Conservation (phyloP, 2,329 filamentous ascomycete genomes). For the Pseudocercospora fuligena region DNA sequence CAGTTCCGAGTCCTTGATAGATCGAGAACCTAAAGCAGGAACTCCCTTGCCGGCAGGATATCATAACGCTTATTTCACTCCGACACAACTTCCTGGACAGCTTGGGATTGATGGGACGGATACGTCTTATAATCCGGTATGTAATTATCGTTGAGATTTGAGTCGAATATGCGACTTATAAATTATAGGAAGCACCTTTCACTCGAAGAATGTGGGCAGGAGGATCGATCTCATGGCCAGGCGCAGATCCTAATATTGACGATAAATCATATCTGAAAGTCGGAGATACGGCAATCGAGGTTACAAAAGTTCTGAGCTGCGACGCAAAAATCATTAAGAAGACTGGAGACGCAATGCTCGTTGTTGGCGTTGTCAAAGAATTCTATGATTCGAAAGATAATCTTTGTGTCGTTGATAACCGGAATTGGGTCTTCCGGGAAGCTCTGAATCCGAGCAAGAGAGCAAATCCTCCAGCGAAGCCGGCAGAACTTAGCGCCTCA, state of each 20-base stretch:
- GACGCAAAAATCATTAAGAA: slow-evolving; percentile 22
- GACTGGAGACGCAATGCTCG: slow-evolving; percentile 20
- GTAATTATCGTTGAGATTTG: background rate
- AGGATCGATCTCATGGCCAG: slow-evolving; percentile 19
- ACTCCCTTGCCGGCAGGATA: slow-evolving; percentile 27
- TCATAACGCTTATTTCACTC: slow-evolving; percentile 26
- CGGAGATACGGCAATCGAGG: slow-evolving; percentile 19
- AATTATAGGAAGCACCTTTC: slow-evolving; percentile 16
- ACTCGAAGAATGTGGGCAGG: slow-evolving; percentile 28
- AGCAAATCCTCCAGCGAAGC: slow-evolving; percentile 14
- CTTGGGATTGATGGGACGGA: slow-evolving; percentile 26
- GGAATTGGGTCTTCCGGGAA: slow-evolving; percentile 26
- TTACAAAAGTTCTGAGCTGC: slow-evolving; percentile 20
- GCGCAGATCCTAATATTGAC: slow-evolving; percentile 8
- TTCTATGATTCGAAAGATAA: slow-evolving; percentile 17
- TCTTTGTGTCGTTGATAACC: slow-evolving; percentile 16
- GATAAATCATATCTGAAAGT: slow-evolving; percentile 12
- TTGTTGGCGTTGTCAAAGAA: slow-evolving; percentile 22
- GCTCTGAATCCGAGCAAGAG: slow-evolving; percentile 20
- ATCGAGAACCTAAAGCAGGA: slow-evolving; percentile 16
- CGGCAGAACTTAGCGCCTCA: background rate
- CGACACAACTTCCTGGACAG: slow-evolving; percentile 11
- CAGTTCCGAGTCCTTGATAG: slow-evolving; percentile 4
- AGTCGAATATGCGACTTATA: background rate
- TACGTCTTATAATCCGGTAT: slow-evolving; percentile 24